Base-by-base conservation (phyloP, 2,329 filamentous ascomycete species). In the Hypoxylon sp. region DNA sequence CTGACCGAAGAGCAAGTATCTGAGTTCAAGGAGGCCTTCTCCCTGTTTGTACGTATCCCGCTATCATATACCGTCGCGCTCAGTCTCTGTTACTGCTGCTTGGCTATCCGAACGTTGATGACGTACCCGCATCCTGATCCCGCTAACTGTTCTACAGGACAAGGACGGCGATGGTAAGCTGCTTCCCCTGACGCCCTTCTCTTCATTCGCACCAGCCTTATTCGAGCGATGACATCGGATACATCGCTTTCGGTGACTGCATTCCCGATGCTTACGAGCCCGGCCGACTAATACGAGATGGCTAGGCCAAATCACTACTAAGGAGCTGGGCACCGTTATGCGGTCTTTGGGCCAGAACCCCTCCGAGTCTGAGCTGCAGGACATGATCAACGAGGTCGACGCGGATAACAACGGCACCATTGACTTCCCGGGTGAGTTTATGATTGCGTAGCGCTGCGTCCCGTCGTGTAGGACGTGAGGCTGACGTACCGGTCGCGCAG, bases 21-120 rank as follows among this genome's bases (percentile, higher is more conserved):
- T 77, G 95, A 99, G 84, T 99, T 98, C 86, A 99, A 98, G 90
- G 95, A 99, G 84, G 95, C 95, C 53, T 99, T 99, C 83, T 99
- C 95, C 78, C 91, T 99, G 69, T 99, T 99, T 81, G 95, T 99
- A 89, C 89, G 95, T 80, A 20, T 38, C 17, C 48, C 27, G 9
- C 35, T 33, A 26, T 27, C 46, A 26, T 43, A 46, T 61, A 10
- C 51, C 27, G 40, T 31, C 21, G 60, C 37, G 29, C 48, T 43
- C 17, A 35, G 24, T 18, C 37, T 15, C 38, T 9, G 24, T 55
- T 45, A 26, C 15, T 35, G 37, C 17, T 42, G 4, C 29, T 43
- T 20, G 7, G 29, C 46, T 21, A 18, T 33, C 47, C 48, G 7
- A 10, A 35, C 27, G 3, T 55, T 58, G 56, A 62, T 66, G 62